phyloP scores from a whole-genome alignment of 1,139 yeast genomes.

The Hansenula lynferdii region DNA sequence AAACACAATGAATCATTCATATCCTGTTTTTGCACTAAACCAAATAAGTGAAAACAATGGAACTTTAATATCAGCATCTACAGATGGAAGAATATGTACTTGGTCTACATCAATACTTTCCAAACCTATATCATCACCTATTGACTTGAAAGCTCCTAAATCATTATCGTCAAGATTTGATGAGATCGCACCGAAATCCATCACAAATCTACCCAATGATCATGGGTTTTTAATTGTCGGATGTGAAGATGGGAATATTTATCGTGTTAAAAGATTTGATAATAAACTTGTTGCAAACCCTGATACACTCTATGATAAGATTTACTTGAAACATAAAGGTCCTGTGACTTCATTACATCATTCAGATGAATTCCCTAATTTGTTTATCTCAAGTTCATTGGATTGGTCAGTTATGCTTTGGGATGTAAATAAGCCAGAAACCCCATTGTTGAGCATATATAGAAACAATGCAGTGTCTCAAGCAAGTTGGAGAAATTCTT shows the following conservation, averaged over 20 bases:
- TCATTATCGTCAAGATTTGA: conserved; percentile 25
- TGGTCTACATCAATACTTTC: conserved; percentile 44
- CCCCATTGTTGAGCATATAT: conserved; percentile 16
- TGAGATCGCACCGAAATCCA: conserved; percentile 34
- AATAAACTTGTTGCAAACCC: conserved; percentile 24
- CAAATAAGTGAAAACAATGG: conserved; percentile 30
- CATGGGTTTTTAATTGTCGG: conserved; percentile 37
- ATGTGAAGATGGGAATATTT: conserved; percentile 43
- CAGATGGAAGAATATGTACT: conserved; percentile 42
- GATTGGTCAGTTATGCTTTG: conserved; percentile 22
- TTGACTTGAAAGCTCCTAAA: conserved; percentile 25
- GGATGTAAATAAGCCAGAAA: conserved; percentile 12
- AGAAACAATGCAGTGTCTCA: conserved; percentile 17
- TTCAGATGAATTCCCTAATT: conserved; percentile 10
- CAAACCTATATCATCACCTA: conserved; percentile 31
- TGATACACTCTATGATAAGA: conserved; percentile 21
- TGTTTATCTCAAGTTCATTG: conserved; percentile 18
- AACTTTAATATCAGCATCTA: conserved; percentile 33
- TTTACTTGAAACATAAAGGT: conserved; percentile 14
- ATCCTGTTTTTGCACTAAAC: conserved; percentile 35
- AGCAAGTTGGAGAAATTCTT: conserved; percentile 15
- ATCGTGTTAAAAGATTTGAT: conserved; percentile 34
- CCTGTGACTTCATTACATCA: conserved; percentile 14
- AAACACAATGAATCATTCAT: conserved; percentile 33
- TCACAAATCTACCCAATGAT: conserved; percentile 28